Conservation (phyloP, 2,329 filamentous ascomycete genomes). For the Myriosclerotinia scirpicola region DNA sequence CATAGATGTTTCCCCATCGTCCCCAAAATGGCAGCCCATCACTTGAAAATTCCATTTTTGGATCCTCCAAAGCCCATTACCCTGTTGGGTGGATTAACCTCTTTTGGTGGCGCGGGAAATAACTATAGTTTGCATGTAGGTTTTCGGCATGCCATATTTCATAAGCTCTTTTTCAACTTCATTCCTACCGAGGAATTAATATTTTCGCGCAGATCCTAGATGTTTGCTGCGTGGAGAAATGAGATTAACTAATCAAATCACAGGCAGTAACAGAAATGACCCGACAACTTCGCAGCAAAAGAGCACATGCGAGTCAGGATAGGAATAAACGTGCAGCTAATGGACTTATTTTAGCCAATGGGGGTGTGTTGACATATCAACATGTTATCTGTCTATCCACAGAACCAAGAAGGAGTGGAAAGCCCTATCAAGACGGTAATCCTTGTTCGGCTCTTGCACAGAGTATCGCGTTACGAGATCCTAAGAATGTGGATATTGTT, state of each 20-base stretch:
- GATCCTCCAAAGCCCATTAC: constrained; percentile 54
- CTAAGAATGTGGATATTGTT: neutral
- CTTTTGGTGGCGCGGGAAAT: constrained; percentile 69
- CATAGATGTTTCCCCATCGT: constrained; percentile 68
- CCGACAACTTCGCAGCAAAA: constrained; percentile 46
- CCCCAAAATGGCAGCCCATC: constrained; percentile 62
- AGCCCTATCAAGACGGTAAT: constrained; percentile 49
- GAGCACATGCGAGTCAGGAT: constrained; percentile 39
- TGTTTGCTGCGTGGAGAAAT: no score
- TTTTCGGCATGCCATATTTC: constrained; percentile 18
- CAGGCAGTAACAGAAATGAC: constrained; percentile 56
- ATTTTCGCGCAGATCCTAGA: no score
- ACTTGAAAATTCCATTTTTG: constrained; percentile 54
- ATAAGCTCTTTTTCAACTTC: neutral
- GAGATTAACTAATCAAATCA: neutral
- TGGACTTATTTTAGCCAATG: constrained; percentile 64
- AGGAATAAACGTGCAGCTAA: constrained; percentile 43
- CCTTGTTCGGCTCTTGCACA: constrained; percentile 47
- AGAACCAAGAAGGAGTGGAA: constrained; percentile 40
- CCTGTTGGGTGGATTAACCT: constrained; percentile 64
- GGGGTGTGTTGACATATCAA: constrained; percentile 65
- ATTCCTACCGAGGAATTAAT: no score
- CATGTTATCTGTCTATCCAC: constrained; percentile 59
- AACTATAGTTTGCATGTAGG: constrained; percentile 68
- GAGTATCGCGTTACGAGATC: constrained; percentile 17